Conservation (phyloP, 352 stramenopile species). For the Phytopythium oedochilum region DNA sequence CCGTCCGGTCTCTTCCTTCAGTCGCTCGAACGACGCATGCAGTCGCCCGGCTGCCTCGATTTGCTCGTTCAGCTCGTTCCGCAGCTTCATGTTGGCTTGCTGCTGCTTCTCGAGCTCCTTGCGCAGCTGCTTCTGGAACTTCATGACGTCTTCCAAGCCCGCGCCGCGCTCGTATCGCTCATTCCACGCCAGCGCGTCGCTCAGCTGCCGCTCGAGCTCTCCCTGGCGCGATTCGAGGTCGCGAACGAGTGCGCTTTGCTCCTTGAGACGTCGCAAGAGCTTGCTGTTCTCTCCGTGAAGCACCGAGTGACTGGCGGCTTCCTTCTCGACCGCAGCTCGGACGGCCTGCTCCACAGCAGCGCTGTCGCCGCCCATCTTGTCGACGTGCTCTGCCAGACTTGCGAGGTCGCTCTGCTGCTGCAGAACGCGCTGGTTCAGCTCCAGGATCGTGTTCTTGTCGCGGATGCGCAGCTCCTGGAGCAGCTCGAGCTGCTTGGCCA, state of each 20-base stretch:
- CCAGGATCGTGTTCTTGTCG: conserved; percentile 52
- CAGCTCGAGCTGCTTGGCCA: conserved; percentile 56
- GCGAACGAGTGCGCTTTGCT: conserved; percentile 40
- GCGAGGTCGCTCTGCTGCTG: conserved; percentile 60
- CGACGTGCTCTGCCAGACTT: conserved; percentile 47
- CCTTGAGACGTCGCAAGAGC: conserved; percentile 40
- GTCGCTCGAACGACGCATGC: conserved; percentile 46
- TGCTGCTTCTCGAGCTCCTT: conserved; percentile 59
- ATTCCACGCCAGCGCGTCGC: conserved; percentile 59
- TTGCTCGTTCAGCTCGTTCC: conserved; percentile 53
- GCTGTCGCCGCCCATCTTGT: conserved; percentile 34
- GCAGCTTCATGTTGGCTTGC: conserved; percentile 49
- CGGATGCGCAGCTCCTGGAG: conserved; percentile 63
- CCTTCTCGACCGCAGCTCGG: conserved; percentile 12
- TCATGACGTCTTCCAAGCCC: conserved; percentile 70
- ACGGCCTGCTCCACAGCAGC: neutral
- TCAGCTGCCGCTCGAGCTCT: conserved; percentile 52
- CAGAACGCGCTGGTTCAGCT: conserved; percentile 48
- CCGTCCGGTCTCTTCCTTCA: conserved; percentile 53
- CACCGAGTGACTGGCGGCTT: conserved; percentile 20
- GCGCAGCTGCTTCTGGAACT: conserved; percentile 67
- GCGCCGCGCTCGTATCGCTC: conserved; percentile 58
- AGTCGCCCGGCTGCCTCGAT: conserved; percentile 54
- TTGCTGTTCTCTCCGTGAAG: conserved; percentile 29
- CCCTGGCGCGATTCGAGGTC: conserved; percentile 50